phyloP scores from a whole-genome alignment of 192 early-diverging fungal genomes.

The Gryganskiella cystojenkinii region DNA sequence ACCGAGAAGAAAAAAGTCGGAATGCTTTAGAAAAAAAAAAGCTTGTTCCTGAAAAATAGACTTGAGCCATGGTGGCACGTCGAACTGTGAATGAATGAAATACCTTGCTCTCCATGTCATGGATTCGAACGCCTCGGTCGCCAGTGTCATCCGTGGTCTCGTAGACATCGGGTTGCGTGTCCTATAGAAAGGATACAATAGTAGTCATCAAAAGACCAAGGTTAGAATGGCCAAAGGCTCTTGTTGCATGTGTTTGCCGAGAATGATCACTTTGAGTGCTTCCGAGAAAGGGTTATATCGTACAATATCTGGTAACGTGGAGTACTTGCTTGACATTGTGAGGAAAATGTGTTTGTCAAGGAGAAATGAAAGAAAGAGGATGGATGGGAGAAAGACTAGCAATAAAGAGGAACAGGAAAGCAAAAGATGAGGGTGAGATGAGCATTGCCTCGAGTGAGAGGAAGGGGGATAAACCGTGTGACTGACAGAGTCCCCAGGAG shows the following conservation, averaged over 20 bases:
- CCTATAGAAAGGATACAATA: constrained; percentile 43
- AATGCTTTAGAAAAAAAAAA: background rate
- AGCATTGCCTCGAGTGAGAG: background rate
- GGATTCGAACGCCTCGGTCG: constrained; percentile 22
- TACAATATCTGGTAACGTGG: constrained; percentile 84
- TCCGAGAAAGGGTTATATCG: background rate
- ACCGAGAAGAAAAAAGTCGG: background rate
- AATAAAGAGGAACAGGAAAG: background rate
- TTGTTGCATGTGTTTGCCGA: background rate
- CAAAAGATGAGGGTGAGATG: background rate
- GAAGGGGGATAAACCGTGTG: no score
- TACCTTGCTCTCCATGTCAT: constrained; percentile 41
- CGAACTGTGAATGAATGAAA: background rate
- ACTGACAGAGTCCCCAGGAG: no score
- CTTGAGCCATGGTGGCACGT: background rate
- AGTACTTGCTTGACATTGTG: constrained; percentile 75
- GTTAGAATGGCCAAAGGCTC: background rate
- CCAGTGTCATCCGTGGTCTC: constrained; percentile 75
- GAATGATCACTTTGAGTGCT: background rate
- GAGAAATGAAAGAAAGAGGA: background rate
- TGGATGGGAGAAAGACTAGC: background rate
- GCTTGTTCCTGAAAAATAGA: background rate
- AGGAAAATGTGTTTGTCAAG: constrained; percentile 1
- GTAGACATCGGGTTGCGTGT: constrained; percentile 86
- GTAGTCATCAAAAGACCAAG: background rate